These are phyloP conservation scores for Scenedesmus sp. DNA, from an alignment of 163 green algal genomes.

Conservation along the genomic window DNA sequence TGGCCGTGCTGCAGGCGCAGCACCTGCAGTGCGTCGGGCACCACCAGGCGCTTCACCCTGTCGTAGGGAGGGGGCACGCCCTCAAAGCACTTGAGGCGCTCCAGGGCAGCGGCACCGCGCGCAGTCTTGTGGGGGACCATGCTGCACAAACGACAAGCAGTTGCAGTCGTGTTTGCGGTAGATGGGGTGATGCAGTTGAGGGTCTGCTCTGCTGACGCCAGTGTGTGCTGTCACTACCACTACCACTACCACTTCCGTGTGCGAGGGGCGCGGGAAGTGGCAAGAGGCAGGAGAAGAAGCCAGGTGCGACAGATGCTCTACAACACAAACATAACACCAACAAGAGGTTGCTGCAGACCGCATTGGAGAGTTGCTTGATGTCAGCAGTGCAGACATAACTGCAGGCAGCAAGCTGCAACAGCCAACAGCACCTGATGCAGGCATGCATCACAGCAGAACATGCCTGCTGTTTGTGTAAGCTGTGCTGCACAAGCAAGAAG, in stretches of 20 bases:
- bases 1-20: slow-evolving; percentile 85
- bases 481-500: no score
- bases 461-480: no score
- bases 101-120: slow-evolving; percentile 92
- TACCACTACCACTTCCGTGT: no score
- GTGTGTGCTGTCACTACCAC: no score
- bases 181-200: not conserved
- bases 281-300: no score
- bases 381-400: not conserved
- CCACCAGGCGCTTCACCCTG: slow-evolving; percentile 95
- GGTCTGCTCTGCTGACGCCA: no score
- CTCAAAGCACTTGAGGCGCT: slow-evolving; percentile 97
- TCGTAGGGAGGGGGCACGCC: slow-evolving; percentile 97
- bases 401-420: not conserved
- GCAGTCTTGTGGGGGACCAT: slow-evolving; percentile 99
- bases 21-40: slow-evolving; percentile 96
- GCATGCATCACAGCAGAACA: no score
- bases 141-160: slow-evolving; percentile 57
- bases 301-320: no score
- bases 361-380: no score
- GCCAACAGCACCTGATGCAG: not conserved
- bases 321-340: no score
- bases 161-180: not conserved
- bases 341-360: no score
- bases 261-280: no score